Conservation (phyloP, 257 asterid species). For the Ilex asprella region DNA sequence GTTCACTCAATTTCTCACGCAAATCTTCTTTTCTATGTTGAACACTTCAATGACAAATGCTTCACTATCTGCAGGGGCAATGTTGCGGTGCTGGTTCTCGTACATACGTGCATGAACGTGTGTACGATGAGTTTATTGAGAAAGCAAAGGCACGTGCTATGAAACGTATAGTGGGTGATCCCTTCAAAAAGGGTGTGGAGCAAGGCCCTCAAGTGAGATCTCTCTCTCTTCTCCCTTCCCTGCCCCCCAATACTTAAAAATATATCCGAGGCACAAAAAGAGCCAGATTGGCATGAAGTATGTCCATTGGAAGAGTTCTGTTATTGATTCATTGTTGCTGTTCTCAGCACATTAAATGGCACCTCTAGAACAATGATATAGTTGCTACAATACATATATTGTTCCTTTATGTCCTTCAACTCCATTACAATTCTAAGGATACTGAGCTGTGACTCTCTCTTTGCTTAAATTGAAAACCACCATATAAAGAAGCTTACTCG, state of each 20-base stretch:
- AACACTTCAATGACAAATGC: constrained; percentile 1
- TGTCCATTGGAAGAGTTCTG: neutral
- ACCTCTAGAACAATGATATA: too few species aligned
- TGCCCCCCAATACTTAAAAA: too few species aligned
- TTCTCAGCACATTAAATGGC: too few species aligned
- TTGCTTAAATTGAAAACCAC: too few species aligned
- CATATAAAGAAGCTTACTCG: too few species aligned
- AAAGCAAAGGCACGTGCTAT: constrained; percentile 67
- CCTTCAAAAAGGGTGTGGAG: constrained; percentile 65
- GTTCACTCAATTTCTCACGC: neutral
- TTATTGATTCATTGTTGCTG: neutral
- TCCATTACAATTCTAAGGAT: too few species aligned
- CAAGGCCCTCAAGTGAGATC: constrained; percentile 76
- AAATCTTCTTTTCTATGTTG: neutral
- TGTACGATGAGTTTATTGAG: constrained; percentile 64
- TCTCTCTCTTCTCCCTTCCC: too few species aligned
- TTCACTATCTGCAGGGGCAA: constrained; percentile 45
- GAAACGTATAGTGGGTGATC: constrained; percentile 68
- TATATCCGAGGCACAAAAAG: too few species aligned
- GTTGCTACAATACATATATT: too few species aligned
- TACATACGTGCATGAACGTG: constrained; percentile 63
- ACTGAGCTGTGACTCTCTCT: too few species aligned
- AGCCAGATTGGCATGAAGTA: too few species aligned
- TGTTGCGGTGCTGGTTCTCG: constrained; percentile 89
- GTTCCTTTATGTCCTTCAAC: too few species aligned